phyloP scores from a whole-genome alignment of 2,329 filamentous ascomycete species.

The Fusarium sublunatum region DNA sequence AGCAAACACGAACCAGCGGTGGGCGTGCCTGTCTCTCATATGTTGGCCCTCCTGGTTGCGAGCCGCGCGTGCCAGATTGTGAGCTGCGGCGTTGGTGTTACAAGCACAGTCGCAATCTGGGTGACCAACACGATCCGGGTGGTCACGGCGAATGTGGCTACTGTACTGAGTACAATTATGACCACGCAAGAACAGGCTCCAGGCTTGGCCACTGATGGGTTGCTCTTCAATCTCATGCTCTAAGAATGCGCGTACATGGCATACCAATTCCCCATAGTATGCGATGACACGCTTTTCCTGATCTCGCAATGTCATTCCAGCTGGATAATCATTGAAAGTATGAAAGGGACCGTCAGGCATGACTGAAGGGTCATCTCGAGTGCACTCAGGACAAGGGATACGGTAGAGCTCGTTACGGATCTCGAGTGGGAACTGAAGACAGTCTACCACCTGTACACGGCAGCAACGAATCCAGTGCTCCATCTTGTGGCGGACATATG shows the following conservation, averaged over 20 bases:
- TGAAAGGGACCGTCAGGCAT: constrained; percentile 6
- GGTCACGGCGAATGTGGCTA: constrained; percentile 4
- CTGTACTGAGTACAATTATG: constrained; percentile 15
- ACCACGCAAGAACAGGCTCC: background rate
- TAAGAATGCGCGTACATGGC: constrained; percentile 1
- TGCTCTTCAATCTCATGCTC: background rate
- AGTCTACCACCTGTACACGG: background rate
- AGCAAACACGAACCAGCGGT: constrained; percentile 3
- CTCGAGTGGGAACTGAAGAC: constrained; percentile 7
- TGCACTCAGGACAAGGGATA: constrained; percentile 26
- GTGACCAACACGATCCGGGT: background rate
- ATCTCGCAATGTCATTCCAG: background rate
- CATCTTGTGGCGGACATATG: constrained; percentile 22
- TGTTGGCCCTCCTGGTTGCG: constrained; percentile 18
- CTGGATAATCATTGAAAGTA: background rate
- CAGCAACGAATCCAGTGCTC: constrained; percentile 33
- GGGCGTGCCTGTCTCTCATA: background rate
- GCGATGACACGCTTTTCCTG: background rate
- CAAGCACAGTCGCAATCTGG: constrained; percentile 15
- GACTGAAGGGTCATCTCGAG: constrained; percentile 21
- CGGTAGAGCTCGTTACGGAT: constrained; percentile 24
- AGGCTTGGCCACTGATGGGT: background rate
- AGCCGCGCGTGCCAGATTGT: constrained; percentile 24
- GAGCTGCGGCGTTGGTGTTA: constrained; percentile 8
- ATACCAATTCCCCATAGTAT: background rate